Percentiles rank a stretch among this genome's conserved stretches.
Conservation (phyloP, 805 yeast genomes). For the Teunomyces gatunensis region DNA sequence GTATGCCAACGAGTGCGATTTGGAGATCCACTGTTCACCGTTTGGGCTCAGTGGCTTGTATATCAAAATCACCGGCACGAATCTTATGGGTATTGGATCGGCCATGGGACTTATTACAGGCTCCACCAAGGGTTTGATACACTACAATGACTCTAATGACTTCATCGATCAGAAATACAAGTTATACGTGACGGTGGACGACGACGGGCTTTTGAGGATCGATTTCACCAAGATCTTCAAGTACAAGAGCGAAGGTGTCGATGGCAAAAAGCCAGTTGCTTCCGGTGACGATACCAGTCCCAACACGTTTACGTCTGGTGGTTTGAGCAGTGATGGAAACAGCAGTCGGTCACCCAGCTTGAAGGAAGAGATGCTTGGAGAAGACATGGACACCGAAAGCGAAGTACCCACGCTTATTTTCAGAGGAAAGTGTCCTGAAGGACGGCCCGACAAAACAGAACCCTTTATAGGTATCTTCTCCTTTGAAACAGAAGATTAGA, state of each 20-base stretch:
- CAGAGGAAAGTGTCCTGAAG: slow-evolving; percentile 51
- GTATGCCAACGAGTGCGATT: slow-evolving; percentile 49
- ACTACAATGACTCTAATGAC: slow-evolving; percentile 48
- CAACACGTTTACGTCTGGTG: neutral
- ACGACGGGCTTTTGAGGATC: slow-evolving; percentile 44
- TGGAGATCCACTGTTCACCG: slow-evolving; percentile 56
- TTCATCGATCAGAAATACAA: slow-evolving; percentile 47
- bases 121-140: slow-evolving; percentile 46
- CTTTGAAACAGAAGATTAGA: slow-evolving; percentile 43
- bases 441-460: slow-evolving; percentile 49
- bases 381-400: slow-evolving; percentile 35
- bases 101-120: slow-evolving; percentile 59
- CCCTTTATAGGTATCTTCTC: slow-evolving; percentile 56
- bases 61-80: slow-evolving; percentile 46
- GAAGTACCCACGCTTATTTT: slow-evolving; percentile 49
- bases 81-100: slow-evolving; percentile 53
- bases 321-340: neutral
- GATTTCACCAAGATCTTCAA: slow-evolving; percentile 50
- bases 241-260: slow-evolving; percentile 9
- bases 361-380: slow-evolving; percentile 24
- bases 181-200: slow-evolving; percentile 48
- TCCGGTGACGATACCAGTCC: slow-evolving; percentile 2
- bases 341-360: slow-evolving; percentile 7
- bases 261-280: slow-evolving; percentile 2
- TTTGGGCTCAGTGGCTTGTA: slow-evolving; percentile 54